phyloP scores from a whole-genome alignment of 805 yeast genomes.

The Vanderwaltozyma verrucispora region DNA sequence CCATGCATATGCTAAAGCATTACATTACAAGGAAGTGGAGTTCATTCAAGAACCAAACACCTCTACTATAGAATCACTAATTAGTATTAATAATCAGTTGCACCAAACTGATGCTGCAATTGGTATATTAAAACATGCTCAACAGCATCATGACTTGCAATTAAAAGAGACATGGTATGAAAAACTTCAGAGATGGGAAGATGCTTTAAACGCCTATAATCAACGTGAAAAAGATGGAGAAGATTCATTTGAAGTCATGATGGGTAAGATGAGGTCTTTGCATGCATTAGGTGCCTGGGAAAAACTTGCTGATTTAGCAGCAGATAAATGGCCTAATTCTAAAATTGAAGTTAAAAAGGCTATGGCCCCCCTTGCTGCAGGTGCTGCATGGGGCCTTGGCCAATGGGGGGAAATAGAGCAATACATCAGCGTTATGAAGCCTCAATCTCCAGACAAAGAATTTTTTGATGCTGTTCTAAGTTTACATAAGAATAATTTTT shows the following conservation, averaged over 20 bases:
- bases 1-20: slow-evolving; percentile 95
- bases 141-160: slow-evolving; percentile 79
- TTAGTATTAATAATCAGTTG: slow-evolving; percentile 83
- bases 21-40: slow-evolving; percentile 91
- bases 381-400: slow-evolving; percentile 97
- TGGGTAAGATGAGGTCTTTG: slow-evolving; percentile 97
- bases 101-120: slow-evolving; percentile 98
- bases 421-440: slow-evolving; percentile 80
- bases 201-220: slow-evolving; percentile 83
- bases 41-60: slow-evolving; percentile 89
- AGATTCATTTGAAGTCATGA: slow-evolving; percentile 73
- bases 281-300: slow-evolving; percentile 99
- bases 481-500: slow-evolving; percentile 77
- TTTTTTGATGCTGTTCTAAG: slow-evolving; percentile 87
- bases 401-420: slow-evolving; percentile 96
- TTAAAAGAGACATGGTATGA: slow-evolving; percentile 97
- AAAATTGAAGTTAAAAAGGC: slow-evolving; percentile 64
- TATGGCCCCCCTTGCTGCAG: slow-evolving; percentile 96
- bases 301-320: slow-evolving; percentile 72
- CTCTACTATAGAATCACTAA: slow-evolving; percentile 83
- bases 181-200: slow-evolving; percentile 95
- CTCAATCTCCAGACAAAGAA: slow-evolving; percentile 88
- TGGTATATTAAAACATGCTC: slow-evolving; percentile 92
- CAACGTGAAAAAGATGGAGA: slow-evolving; percentile 50
- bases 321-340: slow-evolving; percentile 71